A percentile compares a stretch with the other conserved stretches of the same genome.
phyloP scores from a whole-genome alignment of 225 moss, liverwort and hornwort species.

The Pleurozium schreberi region DNA sequence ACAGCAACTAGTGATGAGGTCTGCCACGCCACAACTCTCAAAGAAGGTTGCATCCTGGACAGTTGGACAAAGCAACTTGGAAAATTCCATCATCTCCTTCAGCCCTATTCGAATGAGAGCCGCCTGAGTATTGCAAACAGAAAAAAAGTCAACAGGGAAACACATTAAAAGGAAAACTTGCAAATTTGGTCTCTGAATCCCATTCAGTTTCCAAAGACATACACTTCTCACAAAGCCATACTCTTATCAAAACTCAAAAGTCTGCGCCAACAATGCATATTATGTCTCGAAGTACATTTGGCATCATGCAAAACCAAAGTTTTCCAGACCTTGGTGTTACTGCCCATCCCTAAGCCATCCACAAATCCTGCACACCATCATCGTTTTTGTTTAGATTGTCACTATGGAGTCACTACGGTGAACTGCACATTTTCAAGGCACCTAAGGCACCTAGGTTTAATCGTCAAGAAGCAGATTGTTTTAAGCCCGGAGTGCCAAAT shows the following conservation, averaged over 20 bases:
- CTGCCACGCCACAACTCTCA: slow-evolving; percentile 68
- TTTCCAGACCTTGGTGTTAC: slow-evolving; percentile 53
- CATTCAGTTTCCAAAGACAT: background rate
- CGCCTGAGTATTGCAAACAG: slow-evolving; percentile 22
- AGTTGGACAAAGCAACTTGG: slow-evolving; percentile 48
- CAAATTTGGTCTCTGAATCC: background rate
- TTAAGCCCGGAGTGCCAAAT: background rate
- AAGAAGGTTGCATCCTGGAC: slow-evolving; percentile 56
- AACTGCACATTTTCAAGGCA: background rate
- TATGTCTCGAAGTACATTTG: background rate
- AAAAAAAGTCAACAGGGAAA: background rate
- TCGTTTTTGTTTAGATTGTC: background rate
- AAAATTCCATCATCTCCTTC: slow-evolving; percentile 56
- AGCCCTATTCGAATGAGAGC: slow-evolving; percentile 67
- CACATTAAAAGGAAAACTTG: background rate
- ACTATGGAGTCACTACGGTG: background rate
- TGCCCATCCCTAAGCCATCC: slow-evolving; percentile 66
- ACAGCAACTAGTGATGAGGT: slow-evolving; percentile 71
- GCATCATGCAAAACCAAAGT: background rate
- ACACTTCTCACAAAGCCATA: background rate
- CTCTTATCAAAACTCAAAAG: background rate
- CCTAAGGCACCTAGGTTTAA: background rate
- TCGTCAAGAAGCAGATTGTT: background rate
- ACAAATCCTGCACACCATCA: slow-evolving; percentile 50
- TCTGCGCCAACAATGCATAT: background rate